phyloP scores from a whole-genome alignment of 2,329 filamentous ascomycete species.

The Fusarium xylarioides region DNA sequence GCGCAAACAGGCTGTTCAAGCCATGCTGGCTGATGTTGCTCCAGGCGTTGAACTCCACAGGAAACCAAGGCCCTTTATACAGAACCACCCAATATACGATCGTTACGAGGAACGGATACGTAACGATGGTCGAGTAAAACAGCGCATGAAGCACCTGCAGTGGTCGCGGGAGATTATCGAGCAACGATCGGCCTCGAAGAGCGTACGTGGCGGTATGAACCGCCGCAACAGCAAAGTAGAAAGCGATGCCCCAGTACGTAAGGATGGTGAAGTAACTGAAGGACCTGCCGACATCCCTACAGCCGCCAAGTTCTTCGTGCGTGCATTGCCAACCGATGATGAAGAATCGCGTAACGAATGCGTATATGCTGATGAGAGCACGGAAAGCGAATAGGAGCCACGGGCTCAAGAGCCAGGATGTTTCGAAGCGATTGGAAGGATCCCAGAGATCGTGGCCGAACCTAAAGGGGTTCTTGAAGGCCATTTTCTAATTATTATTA shows the following conservation, averaged over 20 bases:
- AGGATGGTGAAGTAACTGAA: slow-evolving; percentile 88
- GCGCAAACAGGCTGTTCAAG: slow-evolving; percentile 76
- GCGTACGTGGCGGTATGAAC: slow-evolving; percentile 76
- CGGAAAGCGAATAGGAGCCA: slow-evolving; percentile 67
- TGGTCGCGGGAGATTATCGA: slow-evolving; percentile 66
- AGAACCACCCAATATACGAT: slow-evolving; percentile 76
- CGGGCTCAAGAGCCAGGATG: slow-evolving; percentile 82
- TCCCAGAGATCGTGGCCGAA: slow-evolving; percentile 59
- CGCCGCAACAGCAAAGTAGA: slow-evolving; percentile 77
- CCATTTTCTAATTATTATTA: slow-evolving; percentile 26
- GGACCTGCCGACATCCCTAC: slow-evolving; percentile 57
- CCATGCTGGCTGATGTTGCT: slow-evolving; percentile 77
- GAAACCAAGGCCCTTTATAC: slow-evolving; percentile 62
- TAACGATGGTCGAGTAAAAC: slow-evolving; percentile 69
- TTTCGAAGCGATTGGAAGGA: slow-evolving; percentile 74
- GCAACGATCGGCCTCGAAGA: slow-evolving; percentile 60
- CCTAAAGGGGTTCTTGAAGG: slow-evolving; percentile 44
- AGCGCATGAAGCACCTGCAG: slow-evolving; percentile 73
- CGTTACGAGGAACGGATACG: slow-evolving; percentile 74
- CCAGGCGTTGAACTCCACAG: slow-evolving; percentile 64
- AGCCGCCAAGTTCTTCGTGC: slow-evolving; percentile 55
- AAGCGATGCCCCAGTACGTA: slow-evolving; percentile 83
- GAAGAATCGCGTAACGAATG: slow-evolving; percentile 74
- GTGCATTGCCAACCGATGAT: slow-evolving; percentile 72
- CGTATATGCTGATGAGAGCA: slow-evolving; percentile 69